Conservation (phyloP, 768 basidiomycete species). For the Collybia sordida region DNA sequence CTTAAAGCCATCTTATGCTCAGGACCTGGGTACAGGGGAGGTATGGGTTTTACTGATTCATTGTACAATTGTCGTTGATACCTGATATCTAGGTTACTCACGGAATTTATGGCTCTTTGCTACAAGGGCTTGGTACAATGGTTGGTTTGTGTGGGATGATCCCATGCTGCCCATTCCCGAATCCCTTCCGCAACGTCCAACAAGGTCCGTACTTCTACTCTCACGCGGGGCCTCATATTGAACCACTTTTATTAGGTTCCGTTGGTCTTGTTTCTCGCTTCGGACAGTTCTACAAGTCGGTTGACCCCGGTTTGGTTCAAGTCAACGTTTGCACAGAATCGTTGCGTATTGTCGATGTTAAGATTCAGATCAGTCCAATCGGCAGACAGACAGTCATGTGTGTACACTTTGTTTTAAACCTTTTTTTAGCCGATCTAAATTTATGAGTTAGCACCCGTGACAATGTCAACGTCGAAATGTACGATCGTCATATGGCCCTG, state of each 20-base stretch:
- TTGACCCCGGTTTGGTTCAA: slow-evolving; percentile 88
- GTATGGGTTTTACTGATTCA: slow-evolving; percentile 22
- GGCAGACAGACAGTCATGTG: slow-evolving; percentile 85
- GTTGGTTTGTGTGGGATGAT: slow-evolving; percentile 73
- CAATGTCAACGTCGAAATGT: slow-evolving; percentile 96
- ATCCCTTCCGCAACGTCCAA: slow-evolving; percentile 82
- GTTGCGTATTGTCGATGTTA: slow-evolving; percentile 87
- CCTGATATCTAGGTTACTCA: slow-evolving; percentile 58
- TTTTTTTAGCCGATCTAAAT: not conserved
- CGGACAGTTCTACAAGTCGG: slow-evolving; percentile 94
- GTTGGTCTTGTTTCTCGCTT: slow-evolving; percentile 93
- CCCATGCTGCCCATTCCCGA: slow-evolving; percentile 83
- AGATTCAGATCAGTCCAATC: slow-evolving; percentile 91
- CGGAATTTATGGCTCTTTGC: slow-evolving; percentile 81
- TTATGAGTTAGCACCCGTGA: slow-evolving; percentile 65
- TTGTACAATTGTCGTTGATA: not conserved
- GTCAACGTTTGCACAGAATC: slow-evolving; percentile 95
- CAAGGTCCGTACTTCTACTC: slow-evolving; percentile 54
- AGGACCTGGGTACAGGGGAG: slow-evolving; percentile 76
- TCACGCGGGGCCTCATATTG: slow-evolving; percentile 4
- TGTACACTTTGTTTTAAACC: slow-evolving; percentile 12
- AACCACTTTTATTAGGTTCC: slow-evolving; percentile 52
- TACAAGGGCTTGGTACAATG: slow-evolving; percentile 66
- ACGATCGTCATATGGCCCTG: slow-evolving; percentile 23
- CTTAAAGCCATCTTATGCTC: slow-evolving; percentile 82